A percentile compares a stretch with the other conserved stretches of the same genome.
Conservation (phyloP, 1,284 basidiomycete species). For the Naganishia cerealis region DNA sequence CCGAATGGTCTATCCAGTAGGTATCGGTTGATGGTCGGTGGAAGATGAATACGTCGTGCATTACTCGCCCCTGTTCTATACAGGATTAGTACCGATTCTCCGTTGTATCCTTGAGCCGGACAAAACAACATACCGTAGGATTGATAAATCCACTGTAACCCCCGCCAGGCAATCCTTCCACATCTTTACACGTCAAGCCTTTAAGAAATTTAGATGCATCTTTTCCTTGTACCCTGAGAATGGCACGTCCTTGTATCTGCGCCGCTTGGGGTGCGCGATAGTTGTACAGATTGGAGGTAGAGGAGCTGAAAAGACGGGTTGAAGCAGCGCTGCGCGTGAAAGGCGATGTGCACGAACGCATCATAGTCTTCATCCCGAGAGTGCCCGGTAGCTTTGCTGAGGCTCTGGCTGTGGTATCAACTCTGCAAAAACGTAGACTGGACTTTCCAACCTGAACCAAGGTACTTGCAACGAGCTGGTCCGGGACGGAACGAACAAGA, state of each 20-base stretch:
- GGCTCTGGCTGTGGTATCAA: background rate
- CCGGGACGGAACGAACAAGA: background rate
- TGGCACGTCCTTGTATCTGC: conserved; percentile 56
- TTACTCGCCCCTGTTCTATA: conserved; percentile 72
- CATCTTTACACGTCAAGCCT: conserved; percentile 70
- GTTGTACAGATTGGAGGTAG: conserved; percentile 4
- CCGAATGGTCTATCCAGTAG: conserved; percentile 26
- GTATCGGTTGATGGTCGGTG: conserved; percentile 48
- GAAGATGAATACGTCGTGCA: conserved; percentile 85
- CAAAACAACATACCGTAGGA: conserved; percentile 66
- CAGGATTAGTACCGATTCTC: background rate
- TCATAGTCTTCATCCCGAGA: background rate
- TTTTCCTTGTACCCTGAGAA: conserved; percentile 76
- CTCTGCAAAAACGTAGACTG: background rate
- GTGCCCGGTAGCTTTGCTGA: background rate
- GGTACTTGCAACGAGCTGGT: background rate
- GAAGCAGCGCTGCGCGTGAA: background rate
- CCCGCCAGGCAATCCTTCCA: conserved; percentile 60
- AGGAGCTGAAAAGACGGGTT: background rate
- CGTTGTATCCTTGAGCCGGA: conserved; percentile 15
- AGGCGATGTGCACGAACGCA: background rate
- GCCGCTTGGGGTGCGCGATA: conserved; percentile 31
- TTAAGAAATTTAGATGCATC: conserved; percentile 85
- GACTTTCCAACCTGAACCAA: background rate
- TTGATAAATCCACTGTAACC: conserved; percentile 82